phyloP scores from a whole-genome alignment of 2,329 filamentous ascomycete species.

The Fusarium sp. region DNA sequence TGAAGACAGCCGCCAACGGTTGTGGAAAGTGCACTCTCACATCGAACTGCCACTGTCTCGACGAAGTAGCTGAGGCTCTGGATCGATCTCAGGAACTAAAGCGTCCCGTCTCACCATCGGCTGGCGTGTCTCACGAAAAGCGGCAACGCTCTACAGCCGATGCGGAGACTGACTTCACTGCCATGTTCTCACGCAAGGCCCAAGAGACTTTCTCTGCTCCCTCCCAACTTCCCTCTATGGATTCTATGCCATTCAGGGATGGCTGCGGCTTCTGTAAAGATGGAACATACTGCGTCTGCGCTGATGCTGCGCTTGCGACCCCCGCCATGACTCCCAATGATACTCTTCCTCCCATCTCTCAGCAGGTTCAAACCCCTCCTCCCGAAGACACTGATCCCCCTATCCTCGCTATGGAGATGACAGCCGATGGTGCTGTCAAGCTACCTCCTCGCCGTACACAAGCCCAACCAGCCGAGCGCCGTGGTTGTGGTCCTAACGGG shows the following conservation, averaged over 20 bases:
- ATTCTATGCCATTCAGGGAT: conserved; percentile 67
- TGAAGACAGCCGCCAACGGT: conserved; percentile 66
- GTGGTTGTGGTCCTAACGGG: conserved; percentile 72
- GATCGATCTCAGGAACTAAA: conserved; percentile 59
- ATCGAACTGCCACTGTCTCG: conserved; percentile 73
- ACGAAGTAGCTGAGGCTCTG: conserved; percentile 68
- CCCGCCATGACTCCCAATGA: conserved; percentile 58
- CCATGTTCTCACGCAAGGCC: conserved; percentile 68
- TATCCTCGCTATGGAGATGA: conserved; percentile 69
- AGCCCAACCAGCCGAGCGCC: conserved; percentile 47
- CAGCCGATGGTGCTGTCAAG: conserved; percentile 71
- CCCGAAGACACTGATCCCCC: conserved; percentile 71
- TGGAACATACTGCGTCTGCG: conserved; percentile 85
- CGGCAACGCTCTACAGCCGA: conserved; percentile 66
- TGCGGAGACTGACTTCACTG: conserved; percentile 80
- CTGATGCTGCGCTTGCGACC: conserved; percentile 66
- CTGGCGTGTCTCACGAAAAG: conserved; percentile 64
- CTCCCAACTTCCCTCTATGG: conserved; percentile 55
- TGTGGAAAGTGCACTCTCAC: conserved; percentile 76
- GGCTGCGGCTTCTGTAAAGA: conserved; percentile 87
- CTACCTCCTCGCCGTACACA: conserved; percentile 63
- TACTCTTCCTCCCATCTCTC: conserved; percentile 57
- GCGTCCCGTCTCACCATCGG: conserved; percentile 63
- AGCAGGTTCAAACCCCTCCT: conserved; percentile 69
- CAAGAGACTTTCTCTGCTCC: conserved; percentile 47